Base-by-base conservation (phyloP, 2,329 filamentous ascomycete genomes). In the Talaromyces verruculosus region DNA sequence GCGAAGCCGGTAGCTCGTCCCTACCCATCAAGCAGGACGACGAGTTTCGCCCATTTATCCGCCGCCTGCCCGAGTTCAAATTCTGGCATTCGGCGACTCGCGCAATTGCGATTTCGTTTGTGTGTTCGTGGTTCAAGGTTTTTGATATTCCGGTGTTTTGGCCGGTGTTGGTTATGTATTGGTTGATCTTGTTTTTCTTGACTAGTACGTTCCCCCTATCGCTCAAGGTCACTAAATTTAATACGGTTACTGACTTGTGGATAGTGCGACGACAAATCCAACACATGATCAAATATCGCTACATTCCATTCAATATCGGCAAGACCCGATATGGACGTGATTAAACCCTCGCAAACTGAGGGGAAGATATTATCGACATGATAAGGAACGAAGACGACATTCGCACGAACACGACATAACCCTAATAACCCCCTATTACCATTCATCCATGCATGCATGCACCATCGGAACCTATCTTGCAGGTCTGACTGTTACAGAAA, bases 271-370 rank as follows among this genome's bases (percentile, higher is more conserved):
- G 95, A 84, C 95, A 99, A 83, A 99, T 99, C 73, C 95, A 99
- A 83, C 95, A 98, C 83, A 99, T 99, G 95, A 94, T 99, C 86
- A 99, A 98, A 84, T 99, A 98, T 84, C 92, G 94, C 82, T 99
- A 97, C 77, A 93, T 97, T 35, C 93, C 93, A 47, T 97, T 97
- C 83, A 89, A 91, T 47, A 88, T 96, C 71, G 93, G 93, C 80
- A 97, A 97, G 87, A 85, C 91, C 69, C 89, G 87, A 76, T 96
- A 95, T 79, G 80, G 81, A 65, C 76, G 76, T 33, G 55, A 63
- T 53, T 68, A 64, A 68, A 37, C 0, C 35, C 33, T 5, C 33
- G 25, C 19, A 37, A 53, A 19, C 53, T 15, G 53, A 57, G 39
- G n/a, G 19, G 30, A 37, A 39, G 15, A 35, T 28, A 49, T 55